A percentile compares a stretch with the other conserved stretches of the same genome.
Evolutionary conservation across 1,139 yeast species (phyloP).

Genomic region (Scheffersomyces titani): DNA sequence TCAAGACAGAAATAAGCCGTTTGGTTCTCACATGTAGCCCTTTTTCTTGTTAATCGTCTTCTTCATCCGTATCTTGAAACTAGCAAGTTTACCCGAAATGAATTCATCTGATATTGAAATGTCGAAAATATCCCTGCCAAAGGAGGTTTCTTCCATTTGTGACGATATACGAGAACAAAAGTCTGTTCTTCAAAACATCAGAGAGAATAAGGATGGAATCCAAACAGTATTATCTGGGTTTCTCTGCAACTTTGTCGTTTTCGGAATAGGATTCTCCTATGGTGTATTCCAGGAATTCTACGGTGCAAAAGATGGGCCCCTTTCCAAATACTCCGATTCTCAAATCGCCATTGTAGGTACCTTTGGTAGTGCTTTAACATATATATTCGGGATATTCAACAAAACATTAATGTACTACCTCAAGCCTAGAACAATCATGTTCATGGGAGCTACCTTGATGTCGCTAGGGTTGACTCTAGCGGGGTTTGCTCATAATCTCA

Average conservation of each 20-base stretch:
- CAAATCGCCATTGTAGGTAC: slow-evolving; percentile 34
- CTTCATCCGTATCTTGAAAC: background rate
- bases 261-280: slow-evolving; percentile 35
- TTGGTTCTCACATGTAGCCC: too few relatives aligned
- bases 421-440: slow-evolving; percentile 23
- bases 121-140: background rate
- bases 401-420: slow-evolving; percentile 18
- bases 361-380: slow-evolving; percentile 27
- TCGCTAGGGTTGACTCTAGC: slow-evolving; percentile 28
- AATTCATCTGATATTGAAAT: background rate
- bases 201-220: slow-evolving; percentile 3
- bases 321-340: slow-evolving; percentile 20
- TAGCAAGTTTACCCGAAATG: background rate
- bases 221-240: slow-evolving; percentile 26
- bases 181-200: background rate
- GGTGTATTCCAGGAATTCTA: slow-evolving; percentile 39
- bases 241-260: slow-evolving; percentile 31
- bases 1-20: background rate
- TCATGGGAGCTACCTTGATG: slow-evolving; percentile 25
- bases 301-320: slow-evolving; percentile 27
- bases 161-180: background rate
- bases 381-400: slow-evolving; percentile 26
- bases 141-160: background rate
- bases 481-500: slow-evolving; percentile 21
- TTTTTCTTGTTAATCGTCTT: background rate